These are phyloP conservation scores for Angomonas ambiguus DNA, from an alignment of 208 protist species.

Conservation along the genomic window DNA sequence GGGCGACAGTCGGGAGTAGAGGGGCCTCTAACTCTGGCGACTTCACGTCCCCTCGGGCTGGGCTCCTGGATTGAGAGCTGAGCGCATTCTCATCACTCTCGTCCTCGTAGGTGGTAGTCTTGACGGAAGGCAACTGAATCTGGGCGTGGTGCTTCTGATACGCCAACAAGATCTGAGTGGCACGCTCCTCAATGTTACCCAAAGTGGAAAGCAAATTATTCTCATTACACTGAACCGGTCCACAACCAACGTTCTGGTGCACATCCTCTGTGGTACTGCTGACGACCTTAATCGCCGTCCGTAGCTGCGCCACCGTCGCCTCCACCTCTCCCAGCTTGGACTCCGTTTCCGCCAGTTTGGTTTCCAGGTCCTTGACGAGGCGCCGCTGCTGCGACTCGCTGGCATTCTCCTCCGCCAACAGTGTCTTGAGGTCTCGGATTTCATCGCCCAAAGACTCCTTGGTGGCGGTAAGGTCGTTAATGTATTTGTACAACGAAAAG, in stretches of 20 bases:
- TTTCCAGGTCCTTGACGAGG: slow-evolving; percentile 88
- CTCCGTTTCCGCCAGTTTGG: slow-evolving; percentile 84
- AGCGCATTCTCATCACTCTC: slow-evolving; percentile 6
- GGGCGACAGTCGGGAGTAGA: slow-evolving; percentile 34
- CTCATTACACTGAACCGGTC: slow-evolving; percentile 64
- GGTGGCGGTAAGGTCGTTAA: slow-evolving; percentile 93
- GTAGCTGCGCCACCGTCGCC: slow-evolving; percentile 35
- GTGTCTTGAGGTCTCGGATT: slow-evolving; percentile 70
- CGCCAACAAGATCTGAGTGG: slow-evolving; percentile 71
- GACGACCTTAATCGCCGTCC: slow-evolving; percentile 56
- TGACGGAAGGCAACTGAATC: background rate
- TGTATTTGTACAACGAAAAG: slow-evolving; percentile 96
- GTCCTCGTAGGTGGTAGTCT: background rate
- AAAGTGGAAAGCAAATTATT: slow-evolving; percentile 85
- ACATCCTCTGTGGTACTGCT: slow-evolving; percentile 74
- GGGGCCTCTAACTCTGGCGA: slow-evolving; percentile 27
- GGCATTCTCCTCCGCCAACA: slow-evolving; percentile 81
- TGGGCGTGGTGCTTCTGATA: slow-evolving; percentile 45
- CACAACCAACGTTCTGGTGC: slow-evolving; percentile 69
- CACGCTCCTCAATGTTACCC: slow-evolving; percentile 88
- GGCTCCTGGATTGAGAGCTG: background rate
- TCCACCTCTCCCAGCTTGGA: slow-evolving; percentile 65
- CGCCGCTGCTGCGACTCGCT: slow-evolving; percentile 62
- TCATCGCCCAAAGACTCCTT: slow-evolving; percentile 87
- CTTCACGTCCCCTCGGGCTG: slow-evolving; percentile 23